Percentiles rank a stretch among this genome's conserved stretches.
Conservation (phyloP, 2,329 filamentous ascomycete species). For the Elsinoe necatrix region DNA sequence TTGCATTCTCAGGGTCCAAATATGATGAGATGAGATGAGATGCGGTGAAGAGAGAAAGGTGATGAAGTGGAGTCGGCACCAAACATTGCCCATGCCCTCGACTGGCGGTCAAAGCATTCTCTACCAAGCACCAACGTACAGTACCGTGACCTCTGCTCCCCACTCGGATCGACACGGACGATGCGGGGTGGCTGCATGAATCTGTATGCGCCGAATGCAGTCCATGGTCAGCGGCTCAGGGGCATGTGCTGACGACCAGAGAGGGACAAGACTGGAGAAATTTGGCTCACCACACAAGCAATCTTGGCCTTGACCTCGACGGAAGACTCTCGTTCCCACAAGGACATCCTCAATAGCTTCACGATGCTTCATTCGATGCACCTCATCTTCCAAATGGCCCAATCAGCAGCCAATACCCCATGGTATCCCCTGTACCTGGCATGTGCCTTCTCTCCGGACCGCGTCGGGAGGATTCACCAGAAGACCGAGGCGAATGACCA, state of each 20-base stretch:
- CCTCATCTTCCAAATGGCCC: no score
- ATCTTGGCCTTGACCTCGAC: conserved; percentile 6
- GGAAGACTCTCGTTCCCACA: background rate
- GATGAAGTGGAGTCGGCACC: background rate
- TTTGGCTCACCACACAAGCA: conserved; percentile 11
- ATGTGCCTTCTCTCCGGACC: background rate
- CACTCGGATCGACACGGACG: background rate
- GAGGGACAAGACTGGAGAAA: no score
- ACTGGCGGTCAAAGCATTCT: background rate
- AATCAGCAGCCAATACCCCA: background rate
- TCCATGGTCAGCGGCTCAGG: background rate
- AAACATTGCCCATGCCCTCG: background rate
- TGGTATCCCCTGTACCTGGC: background rate
- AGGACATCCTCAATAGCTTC: background rate
- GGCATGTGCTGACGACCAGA: background rate
- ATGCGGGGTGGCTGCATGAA: background rate
- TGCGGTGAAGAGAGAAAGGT: background rate
- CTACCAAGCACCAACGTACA: background rate
- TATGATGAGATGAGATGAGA: background rate
- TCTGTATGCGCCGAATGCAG: background rate
- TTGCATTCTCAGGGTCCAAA: background rate
- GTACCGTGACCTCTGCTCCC: no score
- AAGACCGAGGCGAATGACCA: conserved; percentile 8
- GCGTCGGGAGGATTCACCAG: background rate
- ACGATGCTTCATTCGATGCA: no score